These are phyloP conservation scores for Encephalitozoon romaleae DNA, from an alignment of 371 early-diverging fungal genomes.

Conservation along the genomic window DNA sequence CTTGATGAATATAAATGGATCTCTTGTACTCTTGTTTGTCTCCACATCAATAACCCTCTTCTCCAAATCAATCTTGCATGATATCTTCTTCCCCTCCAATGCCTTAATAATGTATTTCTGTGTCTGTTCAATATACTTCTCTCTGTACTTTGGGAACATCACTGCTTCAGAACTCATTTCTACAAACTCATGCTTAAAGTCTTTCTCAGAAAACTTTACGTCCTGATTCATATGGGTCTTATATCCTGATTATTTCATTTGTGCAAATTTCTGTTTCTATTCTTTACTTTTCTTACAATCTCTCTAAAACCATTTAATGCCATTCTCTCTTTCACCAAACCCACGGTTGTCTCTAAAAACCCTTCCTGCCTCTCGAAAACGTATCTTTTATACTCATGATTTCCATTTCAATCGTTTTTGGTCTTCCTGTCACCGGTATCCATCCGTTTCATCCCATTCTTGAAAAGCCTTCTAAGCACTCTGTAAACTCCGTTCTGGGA, in stretches of 20 bases:
- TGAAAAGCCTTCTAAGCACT: background rate
- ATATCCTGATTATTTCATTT: background rate
- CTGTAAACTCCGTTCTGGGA: background rate
- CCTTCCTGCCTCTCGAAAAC: no score
- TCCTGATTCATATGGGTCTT: background rate
- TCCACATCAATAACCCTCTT: slow-evolving; percentile 91
- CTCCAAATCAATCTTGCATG: slow-evolving; percentile 79
- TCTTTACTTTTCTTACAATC: background rate
- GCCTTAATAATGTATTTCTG: slow-evolving; percentile 84
- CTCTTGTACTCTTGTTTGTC: slow-evolving; percentile 87
- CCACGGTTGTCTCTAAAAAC: no score
- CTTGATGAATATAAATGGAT: slow-evolving; percentile 88
- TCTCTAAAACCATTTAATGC: background rate
- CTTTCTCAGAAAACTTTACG: slow-evolving; percentile 67
- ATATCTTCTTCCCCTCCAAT: slow-evolving; percentile 75
- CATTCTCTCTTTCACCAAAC: background rate
- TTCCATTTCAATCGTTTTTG: background rate
- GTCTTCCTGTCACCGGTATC: background rate
- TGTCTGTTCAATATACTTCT: slow-evolving; percentile 78
- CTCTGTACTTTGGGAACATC: slow-evolving; percentile 91
- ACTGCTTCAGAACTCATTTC: slow-evolving; percentile 93
- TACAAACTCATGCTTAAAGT: slow-evolving; percentile 70
- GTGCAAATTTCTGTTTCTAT: background rate
- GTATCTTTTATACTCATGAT: background rate
- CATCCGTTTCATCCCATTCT: background rate